Conservation (phyloP, 78 protist genomes). For the Salpingoeca rosetta region DNA sequence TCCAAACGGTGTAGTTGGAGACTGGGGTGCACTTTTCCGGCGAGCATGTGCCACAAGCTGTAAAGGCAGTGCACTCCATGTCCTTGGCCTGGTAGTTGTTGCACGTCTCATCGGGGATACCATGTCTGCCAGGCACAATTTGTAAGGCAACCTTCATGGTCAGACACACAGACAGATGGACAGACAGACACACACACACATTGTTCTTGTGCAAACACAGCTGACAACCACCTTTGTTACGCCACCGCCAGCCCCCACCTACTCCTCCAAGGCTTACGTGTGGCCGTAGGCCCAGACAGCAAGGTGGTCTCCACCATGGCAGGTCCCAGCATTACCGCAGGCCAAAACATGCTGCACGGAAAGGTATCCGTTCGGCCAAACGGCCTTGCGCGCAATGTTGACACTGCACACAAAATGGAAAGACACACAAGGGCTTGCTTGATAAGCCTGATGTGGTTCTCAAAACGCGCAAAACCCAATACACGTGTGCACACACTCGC, state of each 20-base stretch:
- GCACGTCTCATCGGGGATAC: constrained; percentile 25
- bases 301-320: constrained; percentile 22
- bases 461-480: too few relatives aligned
- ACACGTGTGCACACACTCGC: too few relatives aligned
- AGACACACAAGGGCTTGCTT: too few relatives aligned
- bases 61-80: neutral
- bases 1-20: neutral
- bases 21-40: neutral
- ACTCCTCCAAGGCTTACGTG: neutral
- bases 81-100: constrained; percentile 23
- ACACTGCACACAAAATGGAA: too few relatives aligned
- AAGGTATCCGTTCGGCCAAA: constrained; percentile 7
- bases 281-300: neutral
- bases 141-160: neutral
- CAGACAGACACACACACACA: neutral
- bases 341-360: constrained; percentile 9
- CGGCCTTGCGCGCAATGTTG: neutral
- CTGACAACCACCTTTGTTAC: too few relatives aligned
- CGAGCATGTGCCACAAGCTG: neutral
- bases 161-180: neutral
- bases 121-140: too few relatives aligned
- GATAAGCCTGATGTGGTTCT: too few relatives aligned
- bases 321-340: constrained; percentile 6
- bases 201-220: neutral
- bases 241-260: too few relatives aligned